Evolutionary conservation across 306 rosid species (phyloP).

Genomic region (Sicyos edulis): DNA sequence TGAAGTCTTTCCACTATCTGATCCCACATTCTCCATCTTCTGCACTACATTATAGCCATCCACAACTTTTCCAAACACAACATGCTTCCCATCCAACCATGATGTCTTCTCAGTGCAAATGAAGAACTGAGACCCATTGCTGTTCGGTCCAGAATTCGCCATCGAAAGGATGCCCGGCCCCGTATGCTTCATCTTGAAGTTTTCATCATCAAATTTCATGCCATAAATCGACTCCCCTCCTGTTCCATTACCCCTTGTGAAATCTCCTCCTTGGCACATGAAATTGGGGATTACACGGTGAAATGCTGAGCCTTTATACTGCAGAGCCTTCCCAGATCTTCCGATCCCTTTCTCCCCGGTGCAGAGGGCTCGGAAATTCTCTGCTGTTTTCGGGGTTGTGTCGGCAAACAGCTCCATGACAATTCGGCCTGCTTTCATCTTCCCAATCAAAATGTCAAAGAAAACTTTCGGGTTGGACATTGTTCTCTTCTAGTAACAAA

Average conservation of each 20-base stretch:
- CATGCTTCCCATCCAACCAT: conserved; percentile 87
- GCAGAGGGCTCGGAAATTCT: conserved; percentile 84
- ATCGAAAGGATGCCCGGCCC: conserved; percentile 77
- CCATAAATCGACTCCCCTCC: conserved; percentile 94
- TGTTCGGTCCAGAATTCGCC: conserved; percentile 74
- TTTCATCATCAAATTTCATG: conserved; percentile 55
- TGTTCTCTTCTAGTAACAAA: background rate
- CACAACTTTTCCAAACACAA: conserved; percentile 87
- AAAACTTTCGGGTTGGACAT: conserved; percentile 81
- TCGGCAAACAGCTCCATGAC: conserved; percentile 74
- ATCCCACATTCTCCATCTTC: conserved; percentile 78
- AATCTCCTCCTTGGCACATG: conserved; percentile 93
- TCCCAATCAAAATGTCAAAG: conserved; percentile 76
- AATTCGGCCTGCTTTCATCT: conserved; percentile 63
- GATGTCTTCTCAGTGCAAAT: conserved; percentile 47
- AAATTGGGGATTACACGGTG: conserved; percentile 73
- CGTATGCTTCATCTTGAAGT: conserved; percentile 66
- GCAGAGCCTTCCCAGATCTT: conserved; percentile 48
- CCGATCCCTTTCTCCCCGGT: conserved; percentile 79
- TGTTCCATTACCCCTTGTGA: conserved; percentile 70
- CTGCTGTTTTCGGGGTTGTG: conserved; percentile 73
- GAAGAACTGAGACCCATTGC: conserved; percentile 89
- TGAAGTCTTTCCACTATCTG: conserved; percentile 43
- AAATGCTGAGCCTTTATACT: conserved; percentile 65
- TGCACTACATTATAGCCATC: conserved; percentile 56